Evolutionary conservation across 495 filamentous ascomycete genomes (phyloP).

Genomic region (Podospora appendiculata): DNA sequence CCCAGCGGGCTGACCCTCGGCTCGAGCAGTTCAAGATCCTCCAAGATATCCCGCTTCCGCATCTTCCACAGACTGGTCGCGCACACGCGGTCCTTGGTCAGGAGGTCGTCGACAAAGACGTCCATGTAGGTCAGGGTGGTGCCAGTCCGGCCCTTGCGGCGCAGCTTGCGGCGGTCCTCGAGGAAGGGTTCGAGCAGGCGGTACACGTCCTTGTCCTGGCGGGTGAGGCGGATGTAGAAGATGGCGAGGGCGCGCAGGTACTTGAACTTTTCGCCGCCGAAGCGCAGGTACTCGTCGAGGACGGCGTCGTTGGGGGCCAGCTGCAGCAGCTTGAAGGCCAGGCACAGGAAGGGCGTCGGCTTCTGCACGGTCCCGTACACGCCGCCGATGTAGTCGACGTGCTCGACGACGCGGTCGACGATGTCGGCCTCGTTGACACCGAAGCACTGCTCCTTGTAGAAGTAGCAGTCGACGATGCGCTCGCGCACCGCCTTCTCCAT

Average conservation of each 20-base stretch:
- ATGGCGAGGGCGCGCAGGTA: conserved; percentile 82
- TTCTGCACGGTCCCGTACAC: conserved; percentile 74
- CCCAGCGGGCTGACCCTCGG: conserved; percentile 76
- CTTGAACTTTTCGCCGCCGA: conserved; percentile 69
- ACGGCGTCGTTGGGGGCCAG: conserved; percentile 72
- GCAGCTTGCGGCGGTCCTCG: conserved; percentile 76
- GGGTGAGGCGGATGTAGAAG: conserved; percentile 90
- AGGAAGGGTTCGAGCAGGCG: conserved; percentile 73
- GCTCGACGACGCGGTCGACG: conserved; percentile 79
- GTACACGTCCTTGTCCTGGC: conserved; percentile 74
- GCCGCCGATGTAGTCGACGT: conserved; percentile 75
- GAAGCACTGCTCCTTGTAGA: conserved; percentile 98
- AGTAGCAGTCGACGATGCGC: conserved; percentile 88
- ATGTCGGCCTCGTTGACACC: conserved; percentile 85
- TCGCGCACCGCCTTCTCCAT: conserved; percentile 91
- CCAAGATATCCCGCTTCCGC: conserved; percentile 69
- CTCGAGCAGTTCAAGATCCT: conserved; percentile 85
- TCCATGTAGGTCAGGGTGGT: conserved; percentile 75
- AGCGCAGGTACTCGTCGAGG: conserved; percentile 71
- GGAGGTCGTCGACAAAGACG: conserved; percentile 85
- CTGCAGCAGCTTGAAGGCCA: conserved; percentile 91
- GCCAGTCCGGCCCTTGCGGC: conserved; percentile 63
- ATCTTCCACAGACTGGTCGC: conserved; percentile 91
- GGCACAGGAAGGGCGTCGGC: conserved; percentile 87
- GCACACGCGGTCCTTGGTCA: conserved; percentile 84